phyloP scores from a whole-genome alignment of 345 rosid species.

The Heritiera fomes region DNA sequence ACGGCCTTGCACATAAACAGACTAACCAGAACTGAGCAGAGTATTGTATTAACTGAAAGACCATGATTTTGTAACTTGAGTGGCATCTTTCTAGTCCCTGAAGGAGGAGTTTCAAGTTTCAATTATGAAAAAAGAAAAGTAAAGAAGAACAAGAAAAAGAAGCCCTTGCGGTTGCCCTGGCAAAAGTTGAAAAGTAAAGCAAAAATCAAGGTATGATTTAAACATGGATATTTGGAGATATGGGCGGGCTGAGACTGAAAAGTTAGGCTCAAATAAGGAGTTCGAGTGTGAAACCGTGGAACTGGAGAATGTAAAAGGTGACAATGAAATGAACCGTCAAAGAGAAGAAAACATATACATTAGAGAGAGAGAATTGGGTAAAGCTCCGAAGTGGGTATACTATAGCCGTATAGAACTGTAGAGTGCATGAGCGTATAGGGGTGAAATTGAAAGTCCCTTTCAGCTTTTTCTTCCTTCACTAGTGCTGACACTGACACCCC shows the following conservation, averaged over 20 bases:
- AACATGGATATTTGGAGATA: neutral
- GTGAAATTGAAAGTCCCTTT: neutral
- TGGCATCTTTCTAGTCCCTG: neutral
- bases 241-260: neutral
- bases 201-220: neutral
- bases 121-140: neutral
- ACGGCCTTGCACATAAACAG: neutral
- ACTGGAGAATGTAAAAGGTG: neutral
- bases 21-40: neutral
- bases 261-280: neutral
- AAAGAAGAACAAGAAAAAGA: neutral
- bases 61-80: neutral
- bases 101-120: neutral
- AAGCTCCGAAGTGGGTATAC: neutral
- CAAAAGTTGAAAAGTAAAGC: neutral
- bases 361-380: neutral
- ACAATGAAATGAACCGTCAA: constrained; percentile 2
- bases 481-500: neutral
- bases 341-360: neutral
- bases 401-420: neutral
- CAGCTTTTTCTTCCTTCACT: neutral
- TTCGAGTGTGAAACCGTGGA: neutral
- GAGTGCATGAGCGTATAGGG: neutral
- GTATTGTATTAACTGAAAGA: neutral
- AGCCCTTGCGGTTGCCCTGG: neutral